Evolutionary conservation across 2,329 filamentous ascomycete genomes (phyloP).

Genomic region (Colletotrichum sp.): DNA sequence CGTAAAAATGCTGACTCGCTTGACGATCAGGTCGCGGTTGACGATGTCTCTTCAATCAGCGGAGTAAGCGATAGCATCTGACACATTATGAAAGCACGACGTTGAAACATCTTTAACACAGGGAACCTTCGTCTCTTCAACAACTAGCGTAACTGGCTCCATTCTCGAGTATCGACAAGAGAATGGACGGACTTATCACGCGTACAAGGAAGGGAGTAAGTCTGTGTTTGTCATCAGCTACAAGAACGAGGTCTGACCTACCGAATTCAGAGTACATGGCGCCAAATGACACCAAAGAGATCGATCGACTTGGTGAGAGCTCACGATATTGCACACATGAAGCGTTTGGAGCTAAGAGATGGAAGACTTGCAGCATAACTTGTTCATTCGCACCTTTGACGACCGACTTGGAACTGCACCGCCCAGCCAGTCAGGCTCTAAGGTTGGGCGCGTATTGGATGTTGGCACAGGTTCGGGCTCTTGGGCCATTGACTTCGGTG

Average conservation of each 20-base stretch:
- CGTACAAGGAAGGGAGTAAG: not conserved
- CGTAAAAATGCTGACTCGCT: not conserved
- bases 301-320: not conserved
- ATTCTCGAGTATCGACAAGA: not conserved
- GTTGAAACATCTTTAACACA: not conserved
- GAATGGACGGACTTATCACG: not conserved
- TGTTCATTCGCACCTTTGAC: not conserved
- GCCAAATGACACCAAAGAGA: not conserved
- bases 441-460: not conserved
- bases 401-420: not conserved
- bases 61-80: not conserved
- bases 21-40: not conserved
- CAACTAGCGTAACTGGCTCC: not conserved
- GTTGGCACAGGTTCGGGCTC: not conserved
- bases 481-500: not conserved
- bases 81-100: not conserved
- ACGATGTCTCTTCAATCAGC: not conserved
- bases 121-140: not conserved
- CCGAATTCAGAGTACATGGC: not conserved
- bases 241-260: not conserved
- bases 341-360: no score
- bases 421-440: not conserved
- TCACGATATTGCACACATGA: fast-evolving
- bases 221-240: not conserved
- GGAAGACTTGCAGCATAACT: not conserved